A percentile compares a stretch with the other conserved stretches of the same genome.
phyloP scores from a whole-genome alignment of 805 yeast genomes.

The Blastobotrys americana region DNA sequence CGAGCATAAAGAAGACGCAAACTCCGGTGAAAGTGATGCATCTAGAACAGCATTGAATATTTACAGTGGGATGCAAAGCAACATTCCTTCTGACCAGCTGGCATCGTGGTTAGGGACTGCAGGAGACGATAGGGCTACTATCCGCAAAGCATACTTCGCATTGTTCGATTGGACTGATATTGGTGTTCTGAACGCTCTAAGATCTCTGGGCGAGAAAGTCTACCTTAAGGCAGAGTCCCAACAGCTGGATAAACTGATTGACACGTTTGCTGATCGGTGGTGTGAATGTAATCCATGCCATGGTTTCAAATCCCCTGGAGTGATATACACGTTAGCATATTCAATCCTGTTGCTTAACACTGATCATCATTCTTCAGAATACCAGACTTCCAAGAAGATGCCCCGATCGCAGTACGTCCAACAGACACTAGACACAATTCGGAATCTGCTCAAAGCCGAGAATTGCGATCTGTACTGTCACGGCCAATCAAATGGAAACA shows the following conservation, averaged over 20 bases:
- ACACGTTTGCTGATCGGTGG: slow-evolving; percentile 63
- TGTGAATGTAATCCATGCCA: slow-evolving; percentile 40
- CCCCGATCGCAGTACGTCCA: slow-evolving; percentile 30
- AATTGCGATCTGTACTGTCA: slow-evolving; percentile 1
- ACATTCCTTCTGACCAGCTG: slow-evolving; percentile 11
- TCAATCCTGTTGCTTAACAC: slow-evolving; percentile 68
- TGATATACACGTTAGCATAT: slow-evolving; percentile 63
- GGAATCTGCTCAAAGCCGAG: slow-evolving; percentile 12
- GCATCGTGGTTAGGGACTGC: slow-evolving; percentile 23
- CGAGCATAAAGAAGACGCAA: too few relatives aligned
- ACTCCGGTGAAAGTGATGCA: too few relatives aligned
- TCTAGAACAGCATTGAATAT: slow-evolving; percentile 12
- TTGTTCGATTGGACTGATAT: slow-evolving; percentile 40
- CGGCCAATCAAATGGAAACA: too few relatives aligned
- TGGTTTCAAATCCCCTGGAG: slow-evolving; percentile 45
- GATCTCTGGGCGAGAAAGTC: slow-evolving; percentile 53
- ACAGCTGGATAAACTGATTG: slow-evolving; percentile 66
- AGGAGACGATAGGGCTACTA: slow-evolving; percentile 14
- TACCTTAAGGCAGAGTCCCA: slow-evolving; percentile 79
- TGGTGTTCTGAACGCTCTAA: slow-evolving; percentile 48
- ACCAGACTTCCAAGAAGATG: slow-evolving; percentile 27
- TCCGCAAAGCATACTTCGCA: slow-evolving; percentile 24
- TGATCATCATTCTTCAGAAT: slow-evolving; percentile 55
- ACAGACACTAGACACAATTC: slow-evolving; percentile 19
- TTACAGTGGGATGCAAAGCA: slow-evolving; percentile 14